A percentile compares a stretch with the other conserved stretches of the same genome.
These are phyloP conservation scores for Amyloporia xantha DNA, from an alignment of 768 basidiomycete genomes.

Conservation along the genomic window DNA sequence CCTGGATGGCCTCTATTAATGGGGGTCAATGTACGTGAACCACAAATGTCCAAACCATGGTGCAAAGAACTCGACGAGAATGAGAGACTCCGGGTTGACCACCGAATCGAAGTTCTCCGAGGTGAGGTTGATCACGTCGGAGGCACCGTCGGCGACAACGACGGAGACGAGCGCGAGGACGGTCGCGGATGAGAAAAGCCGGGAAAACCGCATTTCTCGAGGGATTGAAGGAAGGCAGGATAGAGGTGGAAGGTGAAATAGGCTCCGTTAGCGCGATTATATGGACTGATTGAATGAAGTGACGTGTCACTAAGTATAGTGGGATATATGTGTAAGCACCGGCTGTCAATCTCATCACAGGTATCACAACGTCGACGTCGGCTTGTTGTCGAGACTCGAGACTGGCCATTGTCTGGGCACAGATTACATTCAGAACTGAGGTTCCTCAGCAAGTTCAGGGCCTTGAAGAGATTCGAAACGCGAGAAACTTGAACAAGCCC, in stretches of 20 bases:
- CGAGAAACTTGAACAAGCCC: too few relatives aligned
- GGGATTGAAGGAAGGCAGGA: neutral
- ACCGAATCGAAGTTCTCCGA: slow-evolving; percentile 58
- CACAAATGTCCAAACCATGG: slow-evolving; percentile 51
- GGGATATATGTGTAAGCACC: neutral
- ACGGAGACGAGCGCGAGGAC: slow-evolving; percentile 47
- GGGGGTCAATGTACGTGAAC: neutral
- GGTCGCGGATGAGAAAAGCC: slow-evolving; percentile 41
- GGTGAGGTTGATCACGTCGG: slow-evolving; percentile 80
- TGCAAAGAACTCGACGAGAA: slow-evolving; percentile 94
- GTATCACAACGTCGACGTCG: too few relatives aligned
- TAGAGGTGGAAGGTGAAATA: neutral
- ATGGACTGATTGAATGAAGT: neutral
- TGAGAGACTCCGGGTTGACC: slow-evolving; percentile 61
- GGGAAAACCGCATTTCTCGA: slow-evolving; percentile 55
- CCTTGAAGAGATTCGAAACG: too few relatives aligned
- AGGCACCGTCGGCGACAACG: slow-evolving; percentile 51
- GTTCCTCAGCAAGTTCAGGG: too few relatives aligned
- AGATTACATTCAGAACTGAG: too few relatives aligned
- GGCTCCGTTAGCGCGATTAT: neutral
- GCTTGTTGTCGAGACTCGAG: too few relatives aligned
- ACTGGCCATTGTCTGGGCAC: too few relatives aligned
- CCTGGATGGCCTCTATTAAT: slow-evolving; percentile 34
- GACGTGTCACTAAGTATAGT: slow-evolving; percentile 42
- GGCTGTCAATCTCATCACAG: too few relatives aligned